phyloP scores from a whole-genome alignment of 73 alveolate genomes.

The Symbiodinium natans region DNA sequence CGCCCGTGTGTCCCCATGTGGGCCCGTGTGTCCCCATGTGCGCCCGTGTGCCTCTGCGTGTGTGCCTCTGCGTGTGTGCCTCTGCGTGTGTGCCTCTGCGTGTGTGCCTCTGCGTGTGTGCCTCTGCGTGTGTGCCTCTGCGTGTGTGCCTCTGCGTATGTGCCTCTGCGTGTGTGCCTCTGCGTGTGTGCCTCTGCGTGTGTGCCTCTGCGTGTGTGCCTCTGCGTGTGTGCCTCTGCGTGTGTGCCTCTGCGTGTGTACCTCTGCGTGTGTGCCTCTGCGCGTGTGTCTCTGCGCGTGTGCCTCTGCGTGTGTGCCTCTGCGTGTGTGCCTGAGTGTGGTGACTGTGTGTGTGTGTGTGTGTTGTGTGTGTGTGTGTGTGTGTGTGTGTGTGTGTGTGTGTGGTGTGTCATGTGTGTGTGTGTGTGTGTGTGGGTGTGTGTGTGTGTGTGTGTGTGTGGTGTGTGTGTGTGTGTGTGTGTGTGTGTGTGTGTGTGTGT shows the following conservation, averaged over 20 bases:
- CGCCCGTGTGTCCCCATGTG: no score
- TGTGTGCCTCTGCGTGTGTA: conserved; percentile 11
- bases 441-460: conserved; percentile 37
- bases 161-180: not conserved
- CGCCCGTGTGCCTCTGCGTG: not conserved
- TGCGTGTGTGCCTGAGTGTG: not conserved
- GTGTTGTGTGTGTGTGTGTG: conserved; percentile 24
- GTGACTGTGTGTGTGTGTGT: not conserved
- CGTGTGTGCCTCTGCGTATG: conserved; percentile 8
- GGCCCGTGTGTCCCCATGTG: no score
- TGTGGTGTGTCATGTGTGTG: not conserved
- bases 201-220: not conserved
- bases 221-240: conserved; percentile 2
- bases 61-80: not conserved
- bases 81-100: conserved; percentile 1
- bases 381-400: conserved; percentile 28
- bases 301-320: not conserved
- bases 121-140: not conserved
- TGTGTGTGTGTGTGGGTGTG: conserved; percentile 24
- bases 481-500: conserved; percentile 42
- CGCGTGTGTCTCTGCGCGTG: not conserved
- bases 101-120: conserved; percentile 14
- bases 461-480: conserved; percentile 32
- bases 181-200: not conserved
- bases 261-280: not conserved